Conservation (phyloP, 345 rosid species). For the Brassica carinata region DNA sequence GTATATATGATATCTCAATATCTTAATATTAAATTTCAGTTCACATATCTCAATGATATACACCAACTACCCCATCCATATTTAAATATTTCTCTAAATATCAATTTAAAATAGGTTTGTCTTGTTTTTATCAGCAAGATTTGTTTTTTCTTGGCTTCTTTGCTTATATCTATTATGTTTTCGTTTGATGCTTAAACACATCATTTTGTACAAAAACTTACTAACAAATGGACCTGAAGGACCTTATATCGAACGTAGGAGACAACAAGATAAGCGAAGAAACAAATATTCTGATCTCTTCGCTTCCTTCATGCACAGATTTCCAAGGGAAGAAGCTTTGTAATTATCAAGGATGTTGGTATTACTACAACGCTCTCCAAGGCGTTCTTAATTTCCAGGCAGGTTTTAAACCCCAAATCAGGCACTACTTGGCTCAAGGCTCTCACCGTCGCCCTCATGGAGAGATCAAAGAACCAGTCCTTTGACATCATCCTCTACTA, state of each 20-base stretch:
- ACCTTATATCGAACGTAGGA: background rate
- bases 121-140: no score
- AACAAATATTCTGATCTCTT: conserved; percentile 13
- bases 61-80: no score
- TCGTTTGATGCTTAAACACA: background rate
- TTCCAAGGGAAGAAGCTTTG: background rate
- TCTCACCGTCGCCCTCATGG: conserved; percentile 4
- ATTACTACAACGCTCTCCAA: conserved; percentile 38
- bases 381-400: conserved; percentile 34
- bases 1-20: no score
- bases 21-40: no score
- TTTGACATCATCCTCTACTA: conserved; percentile 11
- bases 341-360: conserved; percentile 55
- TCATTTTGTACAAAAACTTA: background rate
- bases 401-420: conserved; percentile 27
- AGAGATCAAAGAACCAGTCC: conserved; percentile 11
- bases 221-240: conserved; percentile 3
- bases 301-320: conserved; percentile 10
- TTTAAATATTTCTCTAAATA: no score
- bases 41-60: no score
- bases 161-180: background rate
- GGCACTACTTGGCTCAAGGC: conserved; percentile 39
- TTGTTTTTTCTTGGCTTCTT: no score
- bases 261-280: background rate
- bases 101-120: no score